Evolutionary conservation across 371 early-diverging fungal species (phyloP).

Genomic region (Mucor plumbeus): DNA sequence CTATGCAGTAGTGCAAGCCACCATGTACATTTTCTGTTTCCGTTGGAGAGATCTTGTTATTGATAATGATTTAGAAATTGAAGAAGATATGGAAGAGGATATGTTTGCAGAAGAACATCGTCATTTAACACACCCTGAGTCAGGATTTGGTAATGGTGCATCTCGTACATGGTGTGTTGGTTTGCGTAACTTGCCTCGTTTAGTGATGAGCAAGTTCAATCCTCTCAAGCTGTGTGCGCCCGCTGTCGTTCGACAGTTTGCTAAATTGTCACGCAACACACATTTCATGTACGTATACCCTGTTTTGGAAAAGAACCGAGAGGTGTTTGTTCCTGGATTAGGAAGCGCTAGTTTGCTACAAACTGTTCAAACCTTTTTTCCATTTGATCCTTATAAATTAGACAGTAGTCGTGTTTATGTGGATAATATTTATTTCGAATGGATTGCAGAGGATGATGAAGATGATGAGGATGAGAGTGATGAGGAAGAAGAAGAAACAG

Average conservation of each 20-base stretch:
- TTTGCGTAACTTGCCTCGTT: constrained; percentile 63
- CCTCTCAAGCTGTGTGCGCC: constrained; percentile 86
- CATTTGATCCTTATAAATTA: constrained; percentile 92
- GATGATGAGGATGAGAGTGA: constrained; percentile 52
- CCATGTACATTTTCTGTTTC: constrained; percentile 93
- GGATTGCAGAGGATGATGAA: constrained; percentile 66
- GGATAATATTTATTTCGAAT: constrained; percentile 69
- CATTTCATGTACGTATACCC: constrained; percentile 89
- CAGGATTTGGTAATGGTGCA: constrained; percentile 29
- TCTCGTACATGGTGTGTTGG: constrained; percentile 50
- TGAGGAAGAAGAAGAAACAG: constrained; percentile 43
- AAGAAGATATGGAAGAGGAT: constrained; percentile 18
- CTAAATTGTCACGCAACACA: constrained; percentile 74
- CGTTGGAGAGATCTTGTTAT: constrained; percentile 83
- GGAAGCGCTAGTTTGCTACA: constrained; percentile 32
- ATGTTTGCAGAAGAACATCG: constrained; percentile 25
- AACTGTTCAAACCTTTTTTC: constrained; percentile 87
- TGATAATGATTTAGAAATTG: constrained; percentile 44
- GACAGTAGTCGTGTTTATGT: constrained; percentile 67
- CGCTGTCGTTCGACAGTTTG: constrained; percentile 87
- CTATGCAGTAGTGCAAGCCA: constrained; percentile 87
- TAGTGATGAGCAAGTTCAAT: constrained; percentile 83
- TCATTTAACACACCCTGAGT: constrained; percentile 24
- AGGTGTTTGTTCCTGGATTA: constrained; percentile 46
- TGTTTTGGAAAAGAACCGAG: constrained; percentile 72